Base-by-base conservation (phyloP, 805 yeast species). In the Kurtzmaniella cleridarum region DNA sequence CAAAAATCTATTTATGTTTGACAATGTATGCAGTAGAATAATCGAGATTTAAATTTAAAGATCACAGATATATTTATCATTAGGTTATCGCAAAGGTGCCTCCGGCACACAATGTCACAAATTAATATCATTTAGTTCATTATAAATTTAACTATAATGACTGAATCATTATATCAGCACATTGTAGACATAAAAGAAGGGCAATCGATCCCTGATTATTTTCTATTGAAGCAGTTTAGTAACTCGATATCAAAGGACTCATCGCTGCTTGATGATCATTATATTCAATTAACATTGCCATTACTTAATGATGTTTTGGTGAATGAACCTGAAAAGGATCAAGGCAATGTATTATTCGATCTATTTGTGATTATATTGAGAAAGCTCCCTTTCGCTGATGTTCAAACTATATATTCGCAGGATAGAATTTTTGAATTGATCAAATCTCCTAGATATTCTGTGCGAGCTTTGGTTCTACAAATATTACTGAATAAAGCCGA, bases 291-390 rank as follows among this genome's bases (percentile, higher is more conserved):
- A 17, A 23, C 4, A 9, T 33, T 11, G 36, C 23, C 13, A 12
- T 23, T 23, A 23, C 12, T 30, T 11, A 30, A 30, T 18, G 23
- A 30, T 7, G 13, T 30, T 5, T 11, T 30, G 6, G n/a, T 30
- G 2, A 28, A 41, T n/a, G 48, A 49, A 30, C 27, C 17, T 27
- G 23, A 27, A 13, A 36, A 52, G 10, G 57, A 54, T 40, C 46
- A 51, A 10, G 27, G 41, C 18, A 30, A 33, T 12, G 34, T 37
- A 5, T 27, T 49, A 8, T 27, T 54, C 3, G 41, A 39, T 13
- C 43, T 54, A 13, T 40, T 55, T 14, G 47, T 38, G 16, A 38
- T 40, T 36, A 46, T 42, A 35, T 39, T 49, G 38, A 38, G 38
- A 6, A 32, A 39, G 16, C 20, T 52, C 3, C 17, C 44, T 3